Evolutionary conservation across 192 early-diverging fungal species (phyloP).

Genomic region (Entomortierella beljakovae): DNA sequence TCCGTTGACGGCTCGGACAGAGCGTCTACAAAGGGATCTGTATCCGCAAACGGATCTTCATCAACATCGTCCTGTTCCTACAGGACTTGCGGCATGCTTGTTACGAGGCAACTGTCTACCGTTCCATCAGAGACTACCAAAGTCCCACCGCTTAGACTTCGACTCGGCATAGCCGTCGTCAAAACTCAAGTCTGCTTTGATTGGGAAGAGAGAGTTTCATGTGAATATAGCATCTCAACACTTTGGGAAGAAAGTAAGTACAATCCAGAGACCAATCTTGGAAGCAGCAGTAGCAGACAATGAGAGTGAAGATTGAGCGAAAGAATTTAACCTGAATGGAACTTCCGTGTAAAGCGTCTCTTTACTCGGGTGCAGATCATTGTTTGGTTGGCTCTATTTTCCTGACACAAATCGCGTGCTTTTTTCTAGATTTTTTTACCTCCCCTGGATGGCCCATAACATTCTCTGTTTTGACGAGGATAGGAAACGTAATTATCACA

Average conservation of each 20-base stretch:
- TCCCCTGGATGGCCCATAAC: too few relatives aligned
- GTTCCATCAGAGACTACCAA: constrained; percentile 5
- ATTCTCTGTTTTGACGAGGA: too few relatives aligned
- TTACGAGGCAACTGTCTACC: background rate
- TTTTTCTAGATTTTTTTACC: too few relatives aligned
- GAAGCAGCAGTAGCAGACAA: too few relatives aligned
- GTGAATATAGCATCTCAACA: background rate
- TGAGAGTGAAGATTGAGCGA: too few relatives aligned
- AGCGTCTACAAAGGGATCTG: background rate
- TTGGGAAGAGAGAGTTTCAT: background rate
- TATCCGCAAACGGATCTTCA: background rate
- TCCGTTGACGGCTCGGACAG: background rate
- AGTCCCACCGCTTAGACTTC: constrained; percentile 7
- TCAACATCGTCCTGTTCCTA: constrained; percentile 7
- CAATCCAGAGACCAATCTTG: background rate
- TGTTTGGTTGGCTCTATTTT: too few relatives aligned
- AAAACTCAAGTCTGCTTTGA: background rate
- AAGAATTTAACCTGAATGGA: too few relatives aligned
- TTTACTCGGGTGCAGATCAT: too few relatives aligned
- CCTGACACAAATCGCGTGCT: too few relatives aligned
- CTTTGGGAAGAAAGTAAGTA: constrained; percentile 5
- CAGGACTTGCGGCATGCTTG: background rate
- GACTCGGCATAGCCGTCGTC: constrained; percentile 2
- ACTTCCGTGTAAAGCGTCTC: too few relatives aligned
- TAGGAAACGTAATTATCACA: too few relatives aligned